These are phyloP conservation scores for Saccharomycopsis amapae DNA, from an alignment of 805 yeast species.

Conservation along the genomic window DNA sequence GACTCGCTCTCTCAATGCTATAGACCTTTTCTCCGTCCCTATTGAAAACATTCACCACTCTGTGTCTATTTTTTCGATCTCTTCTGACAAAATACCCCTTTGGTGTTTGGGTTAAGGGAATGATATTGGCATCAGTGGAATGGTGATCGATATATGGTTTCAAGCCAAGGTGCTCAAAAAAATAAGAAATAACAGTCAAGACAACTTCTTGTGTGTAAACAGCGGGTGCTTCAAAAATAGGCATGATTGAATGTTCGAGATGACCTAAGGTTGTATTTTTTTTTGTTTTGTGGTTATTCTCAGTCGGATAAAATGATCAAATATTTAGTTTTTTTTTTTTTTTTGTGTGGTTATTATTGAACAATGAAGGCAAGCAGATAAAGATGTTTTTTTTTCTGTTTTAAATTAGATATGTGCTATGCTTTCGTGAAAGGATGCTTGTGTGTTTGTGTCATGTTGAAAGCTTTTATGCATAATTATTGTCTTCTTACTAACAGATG, in stretches of 20 bases:
- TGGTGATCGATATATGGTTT: constrained; percentile 34
- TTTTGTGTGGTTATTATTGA: too few relatives aligned
- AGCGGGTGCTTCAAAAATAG: constrained; percentile 41
- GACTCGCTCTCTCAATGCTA: constrained; percentile 44
- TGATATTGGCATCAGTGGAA: constrained; percentile 34
- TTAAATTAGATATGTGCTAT: too few relatives aligned
- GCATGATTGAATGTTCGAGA: constrained; percentile 30
- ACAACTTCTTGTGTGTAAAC: constrained; percentile 37
- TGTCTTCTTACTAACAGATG: too few relatives aligned
- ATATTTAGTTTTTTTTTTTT: too few relatives aligned
- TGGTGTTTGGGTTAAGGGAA: constrained; percentile 36
- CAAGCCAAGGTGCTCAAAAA: constrained; percentile 36
- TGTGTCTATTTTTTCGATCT: constrained; percentile 39
- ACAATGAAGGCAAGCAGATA: too few relatives aligned
- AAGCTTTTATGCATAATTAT: too few relatives aligned
- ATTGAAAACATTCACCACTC: constrained; percentile 44
- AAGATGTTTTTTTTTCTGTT: too few relatives aligned
- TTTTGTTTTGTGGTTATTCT: neutral
- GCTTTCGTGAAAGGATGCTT: too few relatives aligned
- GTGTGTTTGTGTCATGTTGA: too few relatives aligned
- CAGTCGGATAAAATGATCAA: too few relatives aligned
- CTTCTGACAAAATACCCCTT: constrained; percentile 42
- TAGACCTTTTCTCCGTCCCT: constrained; percentile 36
- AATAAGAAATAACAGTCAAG: constrained; percentile 35
- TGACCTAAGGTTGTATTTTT: neutral